Percentiles rank a stretch among this genome's conserved stretches.
Evolutionary conservation across 106 monocot species (phyloP).

Genomic region (Alisma plantagoaquatica): DNA sequence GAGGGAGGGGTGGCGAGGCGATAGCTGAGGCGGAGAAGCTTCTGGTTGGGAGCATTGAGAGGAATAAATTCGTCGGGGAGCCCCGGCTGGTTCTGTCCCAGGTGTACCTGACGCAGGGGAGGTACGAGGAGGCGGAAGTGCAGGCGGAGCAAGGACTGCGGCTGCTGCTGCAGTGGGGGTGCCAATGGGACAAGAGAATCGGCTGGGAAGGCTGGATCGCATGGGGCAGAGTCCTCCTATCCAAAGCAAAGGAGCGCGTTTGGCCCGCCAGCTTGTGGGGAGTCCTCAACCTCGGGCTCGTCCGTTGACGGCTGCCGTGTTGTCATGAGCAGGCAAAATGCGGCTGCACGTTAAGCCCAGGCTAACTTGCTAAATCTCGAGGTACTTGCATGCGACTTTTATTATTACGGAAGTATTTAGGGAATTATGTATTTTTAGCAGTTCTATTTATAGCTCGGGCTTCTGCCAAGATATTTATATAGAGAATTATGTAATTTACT

Average conservation of each 20-base stretch:
- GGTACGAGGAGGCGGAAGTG: slow-evolving; percentile 41
- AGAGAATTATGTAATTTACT: too few relatives aligned
- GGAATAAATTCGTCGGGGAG: slow-evolving; percentile 70
- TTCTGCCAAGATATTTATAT: too few relatives aligned
- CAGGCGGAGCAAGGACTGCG: slow-evolving; percentile 45
- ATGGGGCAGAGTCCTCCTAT: slow-evolving; percentile 67
- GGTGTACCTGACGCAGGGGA: slow-evolving; percentile 28
- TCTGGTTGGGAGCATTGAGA: slow-evolving; percentile 31
- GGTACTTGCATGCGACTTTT: too few relatives aligned
- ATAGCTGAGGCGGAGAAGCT: slow-evolving; percentile 39
- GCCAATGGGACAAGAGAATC: slow-evolving; percentile 84
- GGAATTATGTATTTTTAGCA: too few relatives aligned
- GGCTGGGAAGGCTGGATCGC: slow-evolving; percentile 84
- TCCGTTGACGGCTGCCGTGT: slow-evolving; percentile 31
- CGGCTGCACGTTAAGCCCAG: too few relatives aligned
- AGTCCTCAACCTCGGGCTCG: slow-evolving; percentile 59
- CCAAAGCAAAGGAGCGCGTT: slow-evolving; percentile 45
- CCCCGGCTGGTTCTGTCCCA: slow-evolving; percentile 51
- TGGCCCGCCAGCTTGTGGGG: slow-evolving; percentile 64
- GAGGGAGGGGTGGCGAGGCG: slow-evolving; percentile 6
- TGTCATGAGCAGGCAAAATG: too few relatives aligned
- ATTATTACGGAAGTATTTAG: too few relatives aligned
- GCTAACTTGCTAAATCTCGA: too few relatives aligned
- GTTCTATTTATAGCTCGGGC: too few relatives aligned
- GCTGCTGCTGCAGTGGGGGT: slow-evolving; percentile 70